A percentile compares a stretch with the other conserved stretches of the same genome.
phyloP scores from a whole-genome alignment of 2,329 filamentous ascomycete species.

The Claviceps cyperi region DNA sequence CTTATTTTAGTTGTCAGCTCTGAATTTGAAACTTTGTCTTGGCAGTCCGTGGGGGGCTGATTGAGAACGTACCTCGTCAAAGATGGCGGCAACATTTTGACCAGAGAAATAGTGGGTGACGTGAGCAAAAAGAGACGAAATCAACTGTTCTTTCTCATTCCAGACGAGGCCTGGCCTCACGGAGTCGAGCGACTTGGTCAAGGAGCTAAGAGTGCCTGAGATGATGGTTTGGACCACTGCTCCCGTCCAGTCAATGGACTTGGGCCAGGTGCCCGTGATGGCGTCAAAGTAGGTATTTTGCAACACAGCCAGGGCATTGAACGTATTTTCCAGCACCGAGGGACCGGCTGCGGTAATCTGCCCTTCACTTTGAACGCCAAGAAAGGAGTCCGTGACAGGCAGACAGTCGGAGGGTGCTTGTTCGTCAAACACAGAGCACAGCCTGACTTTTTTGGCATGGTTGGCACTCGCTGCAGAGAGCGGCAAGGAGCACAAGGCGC shows the following conservation, averaged over 20 bases:
- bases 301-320: slow-evolving; percentile 57
- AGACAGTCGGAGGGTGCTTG: not conserved
- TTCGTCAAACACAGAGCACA: slow-evolving; percentile 3
- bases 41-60: not conserved
- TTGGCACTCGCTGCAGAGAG: not conserved
- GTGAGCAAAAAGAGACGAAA: slow-evolving; percentile 71
- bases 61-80: slow-evolving; percentile 32
- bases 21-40: not conserved
- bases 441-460: not conserved
- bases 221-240: slow-evolving; percentile 73
- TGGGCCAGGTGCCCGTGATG: slow-evolving; percentile 70
- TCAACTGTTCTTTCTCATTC: slow-evolving; percentile 56
- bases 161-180: slow-evolving; percentile 23
- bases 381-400: not conserved
- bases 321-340: slow-evolving; percentile 31
- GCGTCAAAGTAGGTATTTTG: slow-evolving; percentile 65
- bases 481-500: not conserved
- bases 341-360: not conserved
- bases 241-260: slow-evolving; percentile 83
- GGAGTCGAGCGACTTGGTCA: slow-evolving; percentile 44
- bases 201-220: slow-evolving; percentile 55
- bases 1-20: slow-evolving; percentile 20
- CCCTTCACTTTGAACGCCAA: not conserved
- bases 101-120: slow-evolving; percentile 70
- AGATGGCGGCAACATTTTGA: slow-evolving; percentile 61